These are phyloP conservation scores for Kandelia obovata DNA, from an alignment of 345 rosid genomes.

Conservation along the genomic window DNA sequence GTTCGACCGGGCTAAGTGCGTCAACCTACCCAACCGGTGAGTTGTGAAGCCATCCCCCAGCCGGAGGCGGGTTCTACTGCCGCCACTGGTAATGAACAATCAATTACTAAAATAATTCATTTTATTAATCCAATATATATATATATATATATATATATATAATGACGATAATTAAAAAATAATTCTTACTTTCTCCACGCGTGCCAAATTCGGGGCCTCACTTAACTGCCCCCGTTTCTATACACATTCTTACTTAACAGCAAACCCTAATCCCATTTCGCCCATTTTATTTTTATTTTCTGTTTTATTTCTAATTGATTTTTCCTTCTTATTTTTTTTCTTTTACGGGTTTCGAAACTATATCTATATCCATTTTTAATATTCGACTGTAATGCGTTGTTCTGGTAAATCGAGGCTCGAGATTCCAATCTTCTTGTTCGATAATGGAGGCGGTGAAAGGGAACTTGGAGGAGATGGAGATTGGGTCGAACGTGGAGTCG, in stretches of 20 bases:
- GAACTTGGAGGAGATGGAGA: slow-evolving; percentile 31
- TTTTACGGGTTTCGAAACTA: background rate
- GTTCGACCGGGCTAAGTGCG: no score
- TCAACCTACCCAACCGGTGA: no score
- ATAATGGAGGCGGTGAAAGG: slow-evolving; percentile 25
- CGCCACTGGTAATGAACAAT: no score
- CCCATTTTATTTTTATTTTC: background rate
- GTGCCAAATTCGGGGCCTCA: background rate
- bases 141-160: no score
- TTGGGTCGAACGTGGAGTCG: slow-evolving; percentile 65
- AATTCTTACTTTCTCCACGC: background rate
- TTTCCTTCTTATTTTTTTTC: background rate
- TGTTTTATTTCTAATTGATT: background rate
- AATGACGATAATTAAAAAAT: background rate
- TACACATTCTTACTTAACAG: background rate
- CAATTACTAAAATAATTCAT: no score
- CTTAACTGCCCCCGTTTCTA: background rate
- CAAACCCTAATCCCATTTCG: slow-evolving; percentile 16
- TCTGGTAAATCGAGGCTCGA: slow-evolving; percentile 8
- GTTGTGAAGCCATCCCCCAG: no score
- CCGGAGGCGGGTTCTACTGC: no score
- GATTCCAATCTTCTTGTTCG: slow-evolving; percentile 7
- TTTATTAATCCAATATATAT: no score
- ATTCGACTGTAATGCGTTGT: slow-evolving; percentile 21
- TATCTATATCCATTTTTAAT: background rate